Base-by-base conservation (phyloP, 345 rosid genomes). In the Geranium rotundifolium region DNA sequence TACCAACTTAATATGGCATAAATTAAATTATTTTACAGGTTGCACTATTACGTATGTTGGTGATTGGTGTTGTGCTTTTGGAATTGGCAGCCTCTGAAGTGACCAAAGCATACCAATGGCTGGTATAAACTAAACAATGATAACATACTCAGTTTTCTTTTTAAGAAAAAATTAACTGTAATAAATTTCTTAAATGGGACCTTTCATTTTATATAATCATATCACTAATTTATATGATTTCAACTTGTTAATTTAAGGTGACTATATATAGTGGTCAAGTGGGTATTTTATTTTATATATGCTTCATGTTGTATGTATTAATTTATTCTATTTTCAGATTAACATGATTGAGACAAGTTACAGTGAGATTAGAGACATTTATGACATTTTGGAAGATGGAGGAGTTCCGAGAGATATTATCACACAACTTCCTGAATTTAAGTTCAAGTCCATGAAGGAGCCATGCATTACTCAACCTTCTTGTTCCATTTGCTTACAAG, bases 51-150 rank as follows among this genome's bases (percentile, higher is more conserved):
- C 63, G 63, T 54, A 88, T 95, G 69, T 64, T 88, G 64, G 58
- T 91, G 70, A 80, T 79, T 78, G 96, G 96, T 52, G 86, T 86
- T 68, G 84, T 80, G 0, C 79, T 85, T 75, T 70, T 79, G 76
- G 98, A 86, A 65, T 79, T 91, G 87, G 96, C 82, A 29, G 68
- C 84, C 69, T 95, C 90, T 29, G 89, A 84, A 19, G 61, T 91
- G 69, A 78, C 86, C 39, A 86, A 86, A 77, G 96, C 97, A 12
- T 91, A 91, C 65, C 97, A 91, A 62, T 85, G 87, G 87, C 97
- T 87, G 79, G 97, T 81, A 73, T 17, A 37, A 23, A 27, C 20
- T 1, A n/a, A 29, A 54, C 7, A 13, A 60, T 1, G 64, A 29
- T 58, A 19, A n/a, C n/a, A n/a, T n/a, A n/a, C n/a, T n/a, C n/a